Conservation (phyloP, 768 basidiomycete species). For the Tulasnella sp. region DNA sequence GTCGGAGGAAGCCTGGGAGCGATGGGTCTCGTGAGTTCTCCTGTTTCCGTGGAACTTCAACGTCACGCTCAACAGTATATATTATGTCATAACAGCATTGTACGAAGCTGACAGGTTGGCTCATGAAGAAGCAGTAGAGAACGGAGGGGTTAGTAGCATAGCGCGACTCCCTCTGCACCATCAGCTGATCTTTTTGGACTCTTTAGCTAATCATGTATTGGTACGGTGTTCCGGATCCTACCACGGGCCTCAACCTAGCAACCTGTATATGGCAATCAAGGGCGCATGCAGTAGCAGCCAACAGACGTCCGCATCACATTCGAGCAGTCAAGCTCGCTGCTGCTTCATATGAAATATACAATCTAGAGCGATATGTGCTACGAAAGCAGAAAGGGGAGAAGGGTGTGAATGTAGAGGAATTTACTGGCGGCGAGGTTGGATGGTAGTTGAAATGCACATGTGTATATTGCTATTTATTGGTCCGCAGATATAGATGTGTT, state of each 20-base stretch:
- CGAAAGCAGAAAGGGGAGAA: conserved; percentile 48
- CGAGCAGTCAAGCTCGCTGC: conserved; percentile 72
- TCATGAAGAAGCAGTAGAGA: conserved; percentile 84
- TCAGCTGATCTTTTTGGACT: too few species aligned
- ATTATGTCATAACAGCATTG: conserved; percentile 37
- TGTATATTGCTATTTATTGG: too few species aligned
- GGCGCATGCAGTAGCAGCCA: conserved; percentile 68
- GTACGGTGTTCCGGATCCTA: conserved; percentile 72
- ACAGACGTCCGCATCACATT: conserved; percentile 64
- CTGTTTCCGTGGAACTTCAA: neutral
- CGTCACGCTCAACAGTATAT: conserved; percentile 7
- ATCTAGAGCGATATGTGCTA: conserved; percentile 61
- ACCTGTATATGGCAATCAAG: conserved; percentile 95
- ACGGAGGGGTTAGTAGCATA: conserved; percentile 58
- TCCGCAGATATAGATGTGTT: too few species aligned
- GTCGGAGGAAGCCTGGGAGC: conserved; percentile 56
- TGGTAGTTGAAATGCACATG: too few species aligned
- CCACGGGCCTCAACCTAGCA: conserved; percentile 75
- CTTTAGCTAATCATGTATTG: conserved; percentile 75
- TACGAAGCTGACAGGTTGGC: conserved; percentile 80
- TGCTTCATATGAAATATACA: conserved; percentile 62
- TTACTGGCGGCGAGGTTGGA: conserved; percentile 50
- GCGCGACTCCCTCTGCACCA: conserved; percentile 11
- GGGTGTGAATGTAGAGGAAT: conserved; percentile 46
- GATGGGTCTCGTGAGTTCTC: conserved; percentile 45